Base-by-base conservation (phyloP, 306 rosid genomes). In the Canavalia ensiformis region DNA sequence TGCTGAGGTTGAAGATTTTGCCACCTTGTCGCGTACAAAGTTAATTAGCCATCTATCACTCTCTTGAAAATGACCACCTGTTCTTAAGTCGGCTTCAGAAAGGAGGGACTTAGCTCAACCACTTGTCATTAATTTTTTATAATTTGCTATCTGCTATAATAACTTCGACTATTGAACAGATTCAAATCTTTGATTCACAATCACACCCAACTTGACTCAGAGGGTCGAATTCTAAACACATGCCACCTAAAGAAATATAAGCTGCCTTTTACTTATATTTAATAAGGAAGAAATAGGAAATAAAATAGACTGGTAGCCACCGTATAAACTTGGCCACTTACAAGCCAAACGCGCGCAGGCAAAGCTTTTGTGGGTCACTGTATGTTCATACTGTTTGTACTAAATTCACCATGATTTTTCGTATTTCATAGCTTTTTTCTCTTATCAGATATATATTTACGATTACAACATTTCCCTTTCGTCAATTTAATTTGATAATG, bases 171-270 rank as follows among this genome's bases (percentile, higher is more conserved):
- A 2, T 73, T 39, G n/a, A 74, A 41, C 52, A 57, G 39, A 74
- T 74, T 74, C 55, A 74, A 11, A 57, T 74, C 12, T 42, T 56
- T 42, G 7, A 56, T 73, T 72, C 28, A 72, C 47, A n/a, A 3
- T 51, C 46, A 33, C 33, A 33, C 8, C 64, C 77, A 18, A 37
- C 45, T 68, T 45, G 0, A 30, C 34, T 8, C 28, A 25, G 52
- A 10, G 7, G 72, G 50, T 42, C 3, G 8, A 69, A 69, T 49
- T 47, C 30, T 35, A 68, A 46, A 10, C 12, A 10, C 2, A 51
- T 1, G 41, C 37, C 39, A 42, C 66, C 4, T 0, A 41, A 29
- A 28, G 35, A 18, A 62, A 76, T 62, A n/a, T 39, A 76, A 63
- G 28, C 52, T 47, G 11, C 5, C 25, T 18, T 18, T 18, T 18